Evolutionary conservation across 78 protist genomes (phyloP).

Genomic region (Pigoraptor vietnamica): DNA sequence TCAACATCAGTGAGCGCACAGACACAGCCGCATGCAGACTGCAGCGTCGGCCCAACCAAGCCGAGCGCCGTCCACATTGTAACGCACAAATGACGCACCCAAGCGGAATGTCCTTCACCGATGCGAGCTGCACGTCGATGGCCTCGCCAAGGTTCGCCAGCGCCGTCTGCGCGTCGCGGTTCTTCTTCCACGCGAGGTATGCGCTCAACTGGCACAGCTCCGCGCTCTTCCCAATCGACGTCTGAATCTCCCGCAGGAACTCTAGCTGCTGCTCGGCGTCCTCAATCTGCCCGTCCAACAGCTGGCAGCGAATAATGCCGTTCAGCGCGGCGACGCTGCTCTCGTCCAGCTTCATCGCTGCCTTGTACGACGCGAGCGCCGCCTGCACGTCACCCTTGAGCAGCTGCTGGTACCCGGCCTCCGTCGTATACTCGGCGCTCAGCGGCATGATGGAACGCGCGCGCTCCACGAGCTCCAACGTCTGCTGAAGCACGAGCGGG

Average conservation of each 20-base stretch:
- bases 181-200: neutral
- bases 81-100: too few relatives aligned
- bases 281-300: conserved; percentile 29
- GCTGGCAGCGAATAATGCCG: conserved; percentile 36
- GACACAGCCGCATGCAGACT: too few relatives aligned
- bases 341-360: conserved; percentile 33
- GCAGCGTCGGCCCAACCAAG: too few relatives aligned
- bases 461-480: conserved; percentile 19
- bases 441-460: neutral
- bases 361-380: neutral
- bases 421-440: neutral
- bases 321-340: conserved; percentile 12
- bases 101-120: neutral
- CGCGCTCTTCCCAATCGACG: neutral
- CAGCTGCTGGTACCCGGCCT: conserved; percentile 14
- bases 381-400: neutral
- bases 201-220: neutral
- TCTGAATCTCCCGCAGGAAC: conserved; percentile 38
- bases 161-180: neutral
- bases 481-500: conserved; percentile 15
- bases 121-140: neutral
- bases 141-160: neutral
- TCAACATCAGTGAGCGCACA: neutral
- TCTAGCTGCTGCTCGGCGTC: conserved; percentile 60
- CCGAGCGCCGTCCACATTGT: too few relatives aligned